Evolutionary conservation across 345 rosid species (phyloP).

Genomic region (Ailanthus altissimus): DNA sequence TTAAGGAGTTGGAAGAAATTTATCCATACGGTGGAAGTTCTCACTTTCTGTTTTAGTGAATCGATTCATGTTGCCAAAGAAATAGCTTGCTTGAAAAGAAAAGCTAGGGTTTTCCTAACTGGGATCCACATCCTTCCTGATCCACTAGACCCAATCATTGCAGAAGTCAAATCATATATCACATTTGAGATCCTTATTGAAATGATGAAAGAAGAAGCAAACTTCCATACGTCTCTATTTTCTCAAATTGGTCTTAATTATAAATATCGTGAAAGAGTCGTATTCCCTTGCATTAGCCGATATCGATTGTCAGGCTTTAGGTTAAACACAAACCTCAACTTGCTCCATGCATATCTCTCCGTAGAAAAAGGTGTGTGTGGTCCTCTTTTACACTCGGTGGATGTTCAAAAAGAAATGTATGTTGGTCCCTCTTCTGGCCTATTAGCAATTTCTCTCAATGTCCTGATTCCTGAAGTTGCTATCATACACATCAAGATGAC

Average conservation of each 20-base stretch:
- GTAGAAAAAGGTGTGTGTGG: slow-evolving; percentile 38
- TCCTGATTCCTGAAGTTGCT: slow-evolving; percentile 24
- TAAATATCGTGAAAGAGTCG: background rate
- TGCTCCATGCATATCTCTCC: slow-evolving; percentile 35
- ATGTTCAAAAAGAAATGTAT: slow-evolving; percentile 24
- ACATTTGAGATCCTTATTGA: background rate
- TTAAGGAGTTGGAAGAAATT: background rate
- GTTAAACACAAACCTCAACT: slow-evolving; percentile 27
- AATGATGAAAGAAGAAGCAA: slow-evolving; percentile 18
- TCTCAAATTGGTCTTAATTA: background rate
- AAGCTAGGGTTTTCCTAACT: slow-evolving; percentile 18
- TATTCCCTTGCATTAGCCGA: background rate
- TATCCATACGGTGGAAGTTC: background rate
- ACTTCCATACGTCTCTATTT: slow-evolving; percentile 26
- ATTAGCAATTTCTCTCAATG: too few species aligned
- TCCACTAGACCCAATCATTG: slow-evolving; percentile 13
- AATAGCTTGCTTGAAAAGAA: background rate
- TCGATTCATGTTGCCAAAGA: background rate
- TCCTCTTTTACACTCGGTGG: slow-evolving; percentile 33
- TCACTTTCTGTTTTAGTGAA: background rate
- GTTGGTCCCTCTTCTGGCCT: slow-evolving; percentile 46
- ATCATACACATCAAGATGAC: slow-evolving; percentile 38
- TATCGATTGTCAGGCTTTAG: slow-evolving; percentile 9
- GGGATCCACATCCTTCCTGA: slow-evolving; percentile 16
- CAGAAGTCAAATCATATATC: slow-evolving; percentile 7